Evolutionary conservation across 768 basidiomycete genomes (phyloP).

Genomic region (Boletus bicolor): DNA sequence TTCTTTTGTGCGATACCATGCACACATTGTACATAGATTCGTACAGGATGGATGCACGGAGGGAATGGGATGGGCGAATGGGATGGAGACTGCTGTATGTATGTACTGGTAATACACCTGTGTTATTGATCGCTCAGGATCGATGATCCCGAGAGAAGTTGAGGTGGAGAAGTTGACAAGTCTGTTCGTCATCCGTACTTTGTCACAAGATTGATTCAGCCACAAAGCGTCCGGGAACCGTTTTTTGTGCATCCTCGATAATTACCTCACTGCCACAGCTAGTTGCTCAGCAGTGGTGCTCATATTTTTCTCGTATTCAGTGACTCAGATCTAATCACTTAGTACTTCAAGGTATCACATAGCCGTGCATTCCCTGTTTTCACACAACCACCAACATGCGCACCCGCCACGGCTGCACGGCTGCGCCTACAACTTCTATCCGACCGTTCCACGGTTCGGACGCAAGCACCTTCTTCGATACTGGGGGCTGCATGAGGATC

Average conservation of each 20-base stretch:
- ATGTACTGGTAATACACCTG: background rate
- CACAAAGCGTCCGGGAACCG: too few relatives aligned
- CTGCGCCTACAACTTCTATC: background rate
- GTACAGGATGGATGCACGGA: background rate
- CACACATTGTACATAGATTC: background rate
- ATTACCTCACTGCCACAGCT: too few relatives aligned
- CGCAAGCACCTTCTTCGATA: background rate
- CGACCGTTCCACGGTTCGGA: background rate
- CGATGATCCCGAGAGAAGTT: too few relatives aligned
- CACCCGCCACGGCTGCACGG: background rate
- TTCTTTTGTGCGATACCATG: conserved; percentile 8
- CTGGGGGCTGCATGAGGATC: too few relatives aligned
- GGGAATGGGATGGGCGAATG: background rate
- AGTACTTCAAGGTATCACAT: too few relatives aligned
- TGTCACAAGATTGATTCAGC: too few relatives aligned
- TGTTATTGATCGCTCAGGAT: background rate
- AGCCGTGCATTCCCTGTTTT: background rate
- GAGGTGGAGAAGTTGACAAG: too few relatives aligned
- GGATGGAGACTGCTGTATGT: background rate
- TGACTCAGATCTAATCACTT: too few relatives aligned
- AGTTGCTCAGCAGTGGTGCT: too few relatives aligned
- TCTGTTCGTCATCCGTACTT: too few relatives aligned
- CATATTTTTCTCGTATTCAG: background rate
- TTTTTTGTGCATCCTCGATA: too few relatives aligned
- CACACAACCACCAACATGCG: background rate